Percentiles rank a stretch among this genome's conserved stretches.
Conservation (phyloP, 1,139 yeast species). For the Magnusiomyces magnusii region DNA sequence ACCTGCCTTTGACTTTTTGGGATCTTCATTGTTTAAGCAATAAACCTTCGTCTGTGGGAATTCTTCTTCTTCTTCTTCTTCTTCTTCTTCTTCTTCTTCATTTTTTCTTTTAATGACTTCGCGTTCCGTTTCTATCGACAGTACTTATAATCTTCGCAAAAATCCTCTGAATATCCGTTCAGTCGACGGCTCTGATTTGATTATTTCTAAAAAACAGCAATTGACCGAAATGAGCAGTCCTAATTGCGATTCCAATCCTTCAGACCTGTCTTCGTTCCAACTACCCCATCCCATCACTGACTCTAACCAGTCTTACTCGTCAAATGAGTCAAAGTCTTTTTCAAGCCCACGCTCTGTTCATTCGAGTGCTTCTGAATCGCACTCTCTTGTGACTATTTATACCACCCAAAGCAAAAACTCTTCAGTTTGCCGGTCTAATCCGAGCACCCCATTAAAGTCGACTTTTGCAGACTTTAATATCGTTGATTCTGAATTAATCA, state of each 20-base stretch:
- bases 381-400: neutral
- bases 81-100: neutral
- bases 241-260: neutral
- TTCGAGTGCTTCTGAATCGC: neutral
- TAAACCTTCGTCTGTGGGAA: neutral
- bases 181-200: conserved; percentile 12
- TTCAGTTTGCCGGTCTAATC: neutral
- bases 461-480: neutral
- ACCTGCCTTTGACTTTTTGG: no score
- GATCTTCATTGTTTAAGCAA: no score
- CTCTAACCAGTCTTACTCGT: neutral
- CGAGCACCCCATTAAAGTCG: neutral
- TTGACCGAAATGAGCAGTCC: conserved; percentile 9
- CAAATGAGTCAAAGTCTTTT: neutral
- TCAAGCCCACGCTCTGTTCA: neutral
- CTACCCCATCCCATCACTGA: neutral
- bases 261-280: neutral
- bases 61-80: neutral
- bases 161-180: conserved; percentile 21
- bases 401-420: neutral
- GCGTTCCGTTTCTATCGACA: conserved; percentile 23
- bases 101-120: conserved; percentile 14
- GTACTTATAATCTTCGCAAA: conserved; percentile 22
- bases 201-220: conserved; percentile 11
- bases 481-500: neutral